Conservation (phyloP, 345 rosid genomes). For the Melastoma malabathricum region DNA sequence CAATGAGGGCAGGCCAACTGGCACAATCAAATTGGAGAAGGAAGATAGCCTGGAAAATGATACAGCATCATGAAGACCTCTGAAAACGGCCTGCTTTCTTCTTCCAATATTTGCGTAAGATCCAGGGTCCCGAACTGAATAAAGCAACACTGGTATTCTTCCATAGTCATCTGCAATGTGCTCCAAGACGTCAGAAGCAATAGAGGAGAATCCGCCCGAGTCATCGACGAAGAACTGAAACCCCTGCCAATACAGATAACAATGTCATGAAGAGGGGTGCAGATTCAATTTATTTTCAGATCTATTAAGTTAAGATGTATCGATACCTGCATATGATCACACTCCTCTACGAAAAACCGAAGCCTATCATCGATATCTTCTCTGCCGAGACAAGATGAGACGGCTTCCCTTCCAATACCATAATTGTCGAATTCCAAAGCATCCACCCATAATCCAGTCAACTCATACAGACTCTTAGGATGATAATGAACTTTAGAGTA, state of each 20-base stretch:
- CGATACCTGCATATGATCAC: slow-evolving; percentile 83
- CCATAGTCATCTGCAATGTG: slow-evolving; percentile 71
- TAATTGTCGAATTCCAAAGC: slow-evolving; percentile 51
- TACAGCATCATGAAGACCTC: slow-evolving; percentile 66
- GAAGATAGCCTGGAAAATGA: slow-evolving; percentile 68
- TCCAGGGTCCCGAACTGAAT: slow-evolving; percentile 43
- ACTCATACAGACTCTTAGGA: slow-evolving; percentile 58
- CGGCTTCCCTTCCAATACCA: slow-evolving; percentile 68
- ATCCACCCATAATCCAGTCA: slow-evolving; percentile 59
- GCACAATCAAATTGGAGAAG: slow-evolving; percentile 58
- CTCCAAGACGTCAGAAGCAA: slow-evolving; percentile 75
- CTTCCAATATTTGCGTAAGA: slow-evolving; percentile 30
- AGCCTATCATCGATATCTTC: slow-evolving; percentile 77
- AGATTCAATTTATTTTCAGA: not conserved
- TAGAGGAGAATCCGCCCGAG: slow-evolving; percentile 74
- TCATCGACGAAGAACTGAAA: slow-evolving; percentile 84
- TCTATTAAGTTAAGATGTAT: not conserved
- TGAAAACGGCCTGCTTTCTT: slow-evolving; percentile 35
- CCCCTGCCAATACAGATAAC: slow-evolving; percentile 32
- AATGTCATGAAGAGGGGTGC: not conserved
- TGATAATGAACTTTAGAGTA: slow-evolving; percentile 83
- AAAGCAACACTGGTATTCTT: slow-evolving; percentile 58
- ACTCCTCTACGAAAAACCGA: slow-evolving; percentile 75
- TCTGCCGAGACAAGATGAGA: slow-evolving; percentile 40
- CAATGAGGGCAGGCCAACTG: slow-evolving; percentile 70